These are phyloP conservation scores for Lichenothelia convexa DNA, from an alignment of 495 filamentous ascomycete species.

Conservation along the genomic window DNA sequence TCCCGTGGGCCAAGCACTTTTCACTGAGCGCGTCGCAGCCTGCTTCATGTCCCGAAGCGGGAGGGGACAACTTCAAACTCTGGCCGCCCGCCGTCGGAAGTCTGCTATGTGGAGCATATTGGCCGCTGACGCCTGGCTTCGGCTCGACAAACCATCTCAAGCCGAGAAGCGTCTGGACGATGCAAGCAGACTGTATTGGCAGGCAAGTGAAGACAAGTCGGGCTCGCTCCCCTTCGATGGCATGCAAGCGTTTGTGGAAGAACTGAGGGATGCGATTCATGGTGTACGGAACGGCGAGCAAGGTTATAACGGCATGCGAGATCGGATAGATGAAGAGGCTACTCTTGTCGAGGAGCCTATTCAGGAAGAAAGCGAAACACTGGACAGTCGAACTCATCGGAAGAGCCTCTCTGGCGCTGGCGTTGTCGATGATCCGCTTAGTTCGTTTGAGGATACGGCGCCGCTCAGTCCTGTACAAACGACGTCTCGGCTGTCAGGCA, in stretches of 20 bases:
- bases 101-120: constrained; percentile 79
- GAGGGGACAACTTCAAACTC: constrained; percentile 34
- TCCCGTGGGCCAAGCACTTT: constrained; percentile 54
- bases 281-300: constrained; percentile 2
- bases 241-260: constrained; percentile 40
- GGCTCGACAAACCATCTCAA: constrained; percentile 46
- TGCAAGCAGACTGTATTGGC: constrained; percentile 49
- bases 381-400: constrained; percentile 8
- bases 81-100: constrained; percentile 58
- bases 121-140: constrained; percentile 66
- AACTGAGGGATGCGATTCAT: constrained; percentile 23
- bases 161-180: constrained; percentile 54
- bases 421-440: constrained; percentile 8
- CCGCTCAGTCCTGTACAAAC: too few relatives aligned
- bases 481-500: not conserved
- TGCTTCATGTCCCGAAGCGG: constrained; percentile 63
- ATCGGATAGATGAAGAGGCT: not conserved
- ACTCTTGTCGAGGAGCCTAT: constrained; percentile 8
- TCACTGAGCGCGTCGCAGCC: constrained; percentile 66
- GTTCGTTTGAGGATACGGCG: constrained; percentile 4
- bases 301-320: not conserved
- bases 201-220: constrained; percentile 35
- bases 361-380: not conserved
- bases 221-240: constrained; percentile 29
- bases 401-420: constrained; percentile 16